phyloP scores from a whole-genome alignment of 164 flowering plant species.

The Hamamelis virginiana region DNA sequence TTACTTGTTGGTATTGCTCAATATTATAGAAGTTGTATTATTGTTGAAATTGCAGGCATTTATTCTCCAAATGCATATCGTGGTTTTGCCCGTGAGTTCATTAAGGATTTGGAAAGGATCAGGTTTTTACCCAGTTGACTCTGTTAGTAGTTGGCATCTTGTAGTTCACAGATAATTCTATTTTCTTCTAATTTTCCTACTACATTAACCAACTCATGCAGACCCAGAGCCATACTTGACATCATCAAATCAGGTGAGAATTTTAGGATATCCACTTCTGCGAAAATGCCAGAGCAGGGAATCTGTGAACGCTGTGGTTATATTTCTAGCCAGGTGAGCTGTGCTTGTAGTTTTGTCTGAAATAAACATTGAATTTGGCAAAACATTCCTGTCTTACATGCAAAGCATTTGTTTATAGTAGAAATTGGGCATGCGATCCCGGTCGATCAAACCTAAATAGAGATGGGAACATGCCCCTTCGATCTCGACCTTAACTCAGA shows the following conservation, averaged over 20 bases:
- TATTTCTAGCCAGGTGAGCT: constrained; percentile 89
- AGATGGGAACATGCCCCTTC: too few species aligned
- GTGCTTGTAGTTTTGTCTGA: background rate
- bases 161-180: background rate
- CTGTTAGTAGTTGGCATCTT: background rate
- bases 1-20: background rate
- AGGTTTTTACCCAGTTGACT: background rate
- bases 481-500: too few species aligned
- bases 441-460: too few species aligned
- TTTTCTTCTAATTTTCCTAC: background rate
- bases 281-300: constrained; percentile 99
- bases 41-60: constrained; percentile 59
- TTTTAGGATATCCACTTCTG: constrained; percentile 81
- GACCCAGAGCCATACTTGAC: constrained; percentile 96
- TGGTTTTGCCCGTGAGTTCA: constrained; percentile 98
- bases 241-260: constrained; percentile 89
- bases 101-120: constrained; percentile 22
- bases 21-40: background rate
- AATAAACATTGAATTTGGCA: background rate
- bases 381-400: too few species aligned
- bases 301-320: constrained; percentile 96
- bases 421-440: too few species aligned
- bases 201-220: constrained; percentile 23
- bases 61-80: constrained; percentile 99
- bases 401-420: too few species aligned